Evolutionary conservation across 2,329 filamentous ascomycete genomes (phyloP), one percentile per base, ranked within the genome.

Genomic region (Sporothrix inflata): DNA sequence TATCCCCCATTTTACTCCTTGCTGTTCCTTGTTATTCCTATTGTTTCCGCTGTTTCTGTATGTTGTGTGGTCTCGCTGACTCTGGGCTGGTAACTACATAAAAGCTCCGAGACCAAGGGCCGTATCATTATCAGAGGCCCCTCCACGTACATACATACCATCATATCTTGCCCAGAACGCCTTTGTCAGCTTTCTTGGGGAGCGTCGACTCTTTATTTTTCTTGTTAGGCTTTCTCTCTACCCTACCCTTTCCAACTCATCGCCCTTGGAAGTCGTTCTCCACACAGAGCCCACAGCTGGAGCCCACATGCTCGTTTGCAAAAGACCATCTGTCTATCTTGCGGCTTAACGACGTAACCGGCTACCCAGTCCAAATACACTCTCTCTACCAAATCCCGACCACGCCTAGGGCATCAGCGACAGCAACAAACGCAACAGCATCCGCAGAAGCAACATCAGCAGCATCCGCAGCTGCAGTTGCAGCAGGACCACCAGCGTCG

Each of bases 261-360:
- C 63, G 42, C 27, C 30, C 57, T 42, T 34, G 24, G 24, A 34
- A 67, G 42, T 27, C 40, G 27, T 40, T 7, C 60, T 34, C 30
- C 60, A 57, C 60, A 45, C 16, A 21, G 24, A 49, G 42, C 16
- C 60, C 45, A n/a, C 65, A 67, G 45, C 45, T 38, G 24, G 45
- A 30, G 21, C n/a, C 47, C 57, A 53, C 69, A 30, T 38, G 34
- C 45, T 21, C 69, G 38, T 30, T n/a, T 47, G n/a, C 47, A 63
- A 47, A n/a, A n/a, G 4, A 16, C 60, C 21, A 65, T 65, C 12
- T 19, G 4, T 67, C 30, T 45, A 3, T 24, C 67, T 51, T 49
- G 67, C 57, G 53, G 65, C 65, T 45, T 63, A 53, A 65, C 45
- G 30, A 71, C 69, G 30, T 55, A 71, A 55, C 42, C 45, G 60